Conservation (phyloP, 2,329 filamentous ascomycete species). For the Pseudogymnoascus sp. region DNA sequence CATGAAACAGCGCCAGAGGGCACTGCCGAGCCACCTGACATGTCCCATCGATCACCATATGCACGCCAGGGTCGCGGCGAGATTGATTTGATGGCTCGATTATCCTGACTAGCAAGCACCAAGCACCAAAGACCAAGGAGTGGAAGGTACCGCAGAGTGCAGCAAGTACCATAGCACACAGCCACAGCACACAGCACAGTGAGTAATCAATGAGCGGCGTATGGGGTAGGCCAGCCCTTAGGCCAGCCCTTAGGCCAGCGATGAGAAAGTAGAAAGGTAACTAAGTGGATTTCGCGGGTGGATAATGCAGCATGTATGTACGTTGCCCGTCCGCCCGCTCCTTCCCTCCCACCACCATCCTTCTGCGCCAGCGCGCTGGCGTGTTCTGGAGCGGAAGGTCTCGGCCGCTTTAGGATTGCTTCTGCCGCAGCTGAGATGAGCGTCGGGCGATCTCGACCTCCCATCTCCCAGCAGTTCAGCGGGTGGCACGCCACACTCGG, state of each 20-base stretch:
- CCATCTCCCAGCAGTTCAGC: not conserved
- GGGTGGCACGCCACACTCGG: not conserved
- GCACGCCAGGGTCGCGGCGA: not conserved
- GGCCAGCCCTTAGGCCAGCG: too few species aligned
- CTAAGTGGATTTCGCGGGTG: not conserved
- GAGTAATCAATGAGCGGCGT: not conserved
- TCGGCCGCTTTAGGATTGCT: not conserved
- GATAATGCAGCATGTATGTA: not conserved
- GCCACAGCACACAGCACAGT: too few species aligned
- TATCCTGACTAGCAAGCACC: not conserved
- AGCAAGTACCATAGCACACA: not conserved
- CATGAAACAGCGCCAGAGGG: not conserved
- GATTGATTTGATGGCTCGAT: not conserved
- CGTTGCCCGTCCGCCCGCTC: not conserved
- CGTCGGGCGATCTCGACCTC: not conserved
- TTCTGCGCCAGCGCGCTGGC: not conserved
- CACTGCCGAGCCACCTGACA: slow-evolving; percentile 5
- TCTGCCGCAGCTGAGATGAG: not conserved
- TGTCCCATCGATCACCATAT: slow-evolving; percentile 2
- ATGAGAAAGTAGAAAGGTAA: not conserved
- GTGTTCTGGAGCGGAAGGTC: not conserved
- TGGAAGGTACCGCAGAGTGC: not conserved
- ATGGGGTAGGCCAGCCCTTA: not conserved
- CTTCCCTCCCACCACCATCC: not conserved
- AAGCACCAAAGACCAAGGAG: not conserved